phyloP scores from a whole-genome alignment of 129 eudicot species.

The Chrysanthemum makinoi region DNA sequence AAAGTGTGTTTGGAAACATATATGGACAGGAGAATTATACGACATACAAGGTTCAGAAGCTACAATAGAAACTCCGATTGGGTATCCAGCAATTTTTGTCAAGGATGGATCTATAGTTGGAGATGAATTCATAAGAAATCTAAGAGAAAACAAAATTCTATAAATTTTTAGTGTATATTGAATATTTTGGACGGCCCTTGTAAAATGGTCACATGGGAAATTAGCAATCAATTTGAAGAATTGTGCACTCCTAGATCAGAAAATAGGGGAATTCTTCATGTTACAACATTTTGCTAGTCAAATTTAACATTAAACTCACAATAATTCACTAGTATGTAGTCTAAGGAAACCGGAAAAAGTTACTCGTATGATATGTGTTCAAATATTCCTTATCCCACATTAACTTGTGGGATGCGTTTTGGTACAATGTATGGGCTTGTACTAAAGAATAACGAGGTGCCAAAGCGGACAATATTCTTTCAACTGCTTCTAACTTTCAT shows the following conservation, averaged over 20 bases:
- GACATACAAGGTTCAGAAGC: slow-evolving; percentile 61
- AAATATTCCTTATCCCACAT: no score
- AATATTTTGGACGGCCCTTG: not conserved
- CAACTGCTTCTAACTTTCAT: no score
- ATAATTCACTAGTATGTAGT: no score
- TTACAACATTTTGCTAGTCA: not conserved
- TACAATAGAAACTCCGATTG: slow-evolving; percentile 71
- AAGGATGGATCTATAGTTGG: slow-evolving; percentile 72
- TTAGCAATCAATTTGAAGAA: slow-evolving; percentile 5
- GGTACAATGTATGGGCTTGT: no score
- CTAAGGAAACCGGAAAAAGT: no score
- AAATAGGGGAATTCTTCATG: not conserved
- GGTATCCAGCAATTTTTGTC: slow-evolving; percentile 89
- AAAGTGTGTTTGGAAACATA: slow-evolving; percentile 72
- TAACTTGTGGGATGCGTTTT: no score
- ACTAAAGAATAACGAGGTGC: no score
- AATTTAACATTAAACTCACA: not conserved
- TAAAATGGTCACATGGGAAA: slow-evolving; percentile 11
- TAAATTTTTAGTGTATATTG: slow-evolving; percentile 28
- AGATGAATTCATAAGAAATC: slow-evolving; percentile 59
- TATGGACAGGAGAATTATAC: slow-evolving; percentile 80
- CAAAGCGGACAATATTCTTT: no score
- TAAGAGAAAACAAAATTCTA: slow-evolving; percentile 51
- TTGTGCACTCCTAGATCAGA: not conserved
- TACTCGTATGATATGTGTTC: no score